phyloP scores from a whole-genome alignment of 2,329 filamentous ascomycete species.

The Escovopsis weberi region DNA sequence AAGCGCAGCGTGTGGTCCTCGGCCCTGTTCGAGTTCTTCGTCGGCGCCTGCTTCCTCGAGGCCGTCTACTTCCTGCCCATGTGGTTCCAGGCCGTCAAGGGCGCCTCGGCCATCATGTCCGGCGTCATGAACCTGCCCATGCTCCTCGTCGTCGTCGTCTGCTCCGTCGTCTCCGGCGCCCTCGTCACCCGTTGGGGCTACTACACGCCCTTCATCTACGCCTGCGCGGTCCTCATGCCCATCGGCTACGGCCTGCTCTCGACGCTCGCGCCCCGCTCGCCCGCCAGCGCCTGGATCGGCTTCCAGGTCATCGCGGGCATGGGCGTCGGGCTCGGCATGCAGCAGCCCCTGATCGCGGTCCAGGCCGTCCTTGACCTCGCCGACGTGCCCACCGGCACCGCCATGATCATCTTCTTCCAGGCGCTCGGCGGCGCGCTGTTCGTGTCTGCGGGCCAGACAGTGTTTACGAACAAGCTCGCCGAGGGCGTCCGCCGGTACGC shows the following conservation, averaged over 20 bases:
- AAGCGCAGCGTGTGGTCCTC: constrained; percentile 17
- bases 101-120: constrained; percentile 16
- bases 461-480: constrained; percentile 22
- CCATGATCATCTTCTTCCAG: constrained; percentile 17
- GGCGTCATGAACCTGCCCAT: constrained; percentile 26
- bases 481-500: constrained; percentile 9
- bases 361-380: constrained; percentile 5
- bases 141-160: constrained; percentile 11
- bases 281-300: constrained; percentile 10
- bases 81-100: constrained; percentile 22
- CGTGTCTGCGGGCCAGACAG: constrained; percentile 25
- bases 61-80: constrained; percentile 27
- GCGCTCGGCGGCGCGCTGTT: constrained; percentile 29
- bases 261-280: constrained; percentile 14
- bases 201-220: constrained; percentile 23
- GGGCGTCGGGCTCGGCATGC: constrained; percentile 27
- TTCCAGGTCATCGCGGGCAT: constrained; percentile 26
- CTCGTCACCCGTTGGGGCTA: constrained; percentile 18
- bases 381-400: constrained; percentile 2
- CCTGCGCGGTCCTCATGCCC: constrained; percentile 14
- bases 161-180: constrained; percentile 10
- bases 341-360: constrained; percentile 31
- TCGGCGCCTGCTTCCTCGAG: constrained; percentile 21
- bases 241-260: constrained; percentile 27
- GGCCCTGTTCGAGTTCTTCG: constrained; percentile 21